Evolutionary conservation across 2,329 filamentous ascomycete genomes (phyloP), one percentile per base, ranked within the genome.

Genomic region (Fusarium sp.): DNA sequence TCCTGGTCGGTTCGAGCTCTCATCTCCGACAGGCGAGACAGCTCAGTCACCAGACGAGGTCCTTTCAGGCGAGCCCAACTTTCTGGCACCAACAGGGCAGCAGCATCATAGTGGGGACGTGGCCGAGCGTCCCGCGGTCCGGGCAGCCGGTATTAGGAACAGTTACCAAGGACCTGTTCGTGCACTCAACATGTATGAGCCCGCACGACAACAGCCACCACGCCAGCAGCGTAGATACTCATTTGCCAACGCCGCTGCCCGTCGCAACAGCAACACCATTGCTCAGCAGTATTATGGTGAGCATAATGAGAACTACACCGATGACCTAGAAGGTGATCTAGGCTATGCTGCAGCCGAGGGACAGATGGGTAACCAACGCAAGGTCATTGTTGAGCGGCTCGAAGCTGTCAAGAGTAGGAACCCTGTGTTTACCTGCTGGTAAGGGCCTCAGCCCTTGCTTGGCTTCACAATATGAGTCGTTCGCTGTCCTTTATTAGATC

Each of bases 381-480:
- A 96, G 79, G 96, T 99, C 46, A 98, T 99, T 83, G 94, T 99
- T 46, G 96, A 99, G 83, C 86, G 96, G 66, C 81, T 99, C 59
- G 96, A 99, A 83, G 92, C 95, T 62, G 96, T 99, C 65, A 98
- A 98, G 85, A 93, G 90, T 76, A 91, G 91, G 77, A 96, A 97
- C 76, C 96, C 96, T 3, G 94, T 99, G 30, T 99, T 99, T 79
- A 97, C 92, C 43, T 99, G 96, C 92, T 99, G 96, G 83, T 98
- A 82, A 82, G 57, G 61, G 46, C 43, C 57, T 50, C 46, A 43
- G 21, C 28, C 12, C 38, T 44, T 44, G 38, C 9, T 26, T 52
- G 47, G 49, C 10, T 54, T 45, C 32, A 23, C 50, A 10, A 34
- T 38, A 47, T 21, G 26, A 46, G 40, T 45, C 24, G 20, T 56